Base-by-base conservation (phyloP, 805 yeast species). In the Ogataea zsoltii region DNA sequence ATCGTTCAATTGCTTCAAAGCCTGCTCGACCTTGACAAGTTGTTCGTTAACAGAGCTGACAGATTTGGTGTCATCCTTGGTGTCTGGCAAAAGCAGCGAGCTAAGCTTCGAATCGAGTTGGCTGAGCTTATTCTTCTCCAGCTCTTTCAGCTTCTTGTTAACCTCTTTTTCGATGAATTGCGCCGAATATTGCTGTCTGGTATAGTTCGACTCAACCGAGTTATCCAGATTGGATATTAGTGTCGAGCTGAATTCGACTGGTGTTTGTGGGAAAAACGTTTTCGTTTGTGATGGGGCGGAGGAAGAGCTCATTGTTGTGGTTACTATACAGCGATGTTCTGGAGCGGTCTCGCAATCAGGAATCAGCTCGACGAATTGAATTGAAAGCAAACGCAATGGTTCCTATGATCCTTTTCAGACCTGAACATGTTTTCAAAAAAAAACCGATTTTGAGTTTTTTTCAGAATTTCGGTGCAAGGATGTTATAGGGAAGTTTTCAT, bases 111-210 rank as follows among this genome's bases (percentile, higher is more conserved):
- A 57, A 49, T 80, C 80, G 56, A 86, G 80, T 46, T 71, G 66
- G 33, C 68, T 65, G 38, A 77, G 60, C 17, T 87, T 71, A 43
- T 78, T 76, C 30, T 68, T 67, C 54, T 83, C 83, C 49, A 85
- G 66, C 42, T 72, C 69, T 32, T 74, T 68, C 44, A 86, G 70
- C 55, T 78, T 83, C 45, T 75, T 74, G 38, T 77, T 67, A 30
- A 86, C 85, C 60, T 84, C 73, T 44, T 81, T 80, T 61, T 85
- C 84, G 45, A 87, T 74, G 53, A 77, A 81, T 57, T 77, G 78
- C 44, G 83, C 85, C 16, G 84, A 78, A 58, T 78, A 75, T 61
- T 85, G 90, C 34, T 82, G 76, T 60, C 91, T 79, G 7, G 89
- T 76, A 61, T 76, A 85, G 61, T 85, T 85, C 2, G 87, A 76